Conservation (phyloP, 306 rosid genomes). For the Astragalus glycyphyllos region DNA sequence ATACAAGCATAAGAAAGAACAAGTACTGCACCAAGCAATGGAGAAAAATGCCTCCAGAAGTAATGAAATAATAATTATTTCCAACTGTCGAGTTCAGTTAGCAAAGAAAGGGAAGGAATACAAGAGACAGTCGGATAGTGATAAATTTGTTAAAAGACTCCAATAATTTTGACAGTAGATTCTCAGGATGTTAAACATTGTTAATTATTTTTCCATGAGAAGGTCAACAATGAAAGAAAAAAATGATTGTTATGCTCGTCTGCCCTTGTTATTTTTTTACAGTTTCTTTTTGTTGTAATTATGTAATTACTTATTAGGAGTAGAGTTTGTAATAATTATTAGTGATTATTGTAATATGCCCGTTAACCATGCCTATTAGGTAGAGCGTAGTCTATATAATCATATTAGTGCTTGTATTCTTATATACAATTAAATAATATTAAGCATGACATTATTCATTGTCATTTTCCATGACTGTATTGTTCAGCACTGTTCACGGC, state of each 20-base stretch:
- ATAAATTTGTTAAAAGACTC: slow-evolving; percentile 21
- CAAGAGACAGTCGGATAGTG: neutral
- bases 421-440: too few species aligned
- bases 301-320: too few species aligned
- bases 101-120: slow-evolving; percentile 28
- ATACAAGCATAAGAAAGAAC: slow-evolving; percentile 18
- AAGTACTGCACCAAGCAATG: slow-evolving; percentile 32
- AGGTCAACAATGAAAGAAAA: slow-evolving; percentile 35
- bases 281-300: neutral
- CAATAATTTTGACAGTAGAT: slow-evolving; percentile 9
- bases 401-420: too few species aligned
- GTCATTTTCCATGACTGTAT: too few species aligned
- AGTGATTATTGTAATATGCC: too few species aligned
- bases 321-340: too few species aligned
- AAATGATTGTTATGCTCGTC: slow-evolving; percentile 24
- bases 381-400: too few species aligned
- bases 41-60: slow-evolving; percentile 29
- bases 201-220: slow-evolving; percentile 23
- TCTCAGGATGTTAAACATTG: slow-evolving; percentile 28
- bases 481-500: too few species aligned
- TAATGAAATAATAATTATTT: slow-evolving; percentile 17
- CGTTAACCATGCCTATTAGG: too few species aligned
- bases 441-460: too few species aligned
- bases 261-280: slow-evolving; percentile 18
- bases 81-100: slow-evolving; percentile 28